Evolutionary conservation across 768 basidiomycete genomes (phyloP).

Genomic region (Mycena albidolilacea): DNA sequence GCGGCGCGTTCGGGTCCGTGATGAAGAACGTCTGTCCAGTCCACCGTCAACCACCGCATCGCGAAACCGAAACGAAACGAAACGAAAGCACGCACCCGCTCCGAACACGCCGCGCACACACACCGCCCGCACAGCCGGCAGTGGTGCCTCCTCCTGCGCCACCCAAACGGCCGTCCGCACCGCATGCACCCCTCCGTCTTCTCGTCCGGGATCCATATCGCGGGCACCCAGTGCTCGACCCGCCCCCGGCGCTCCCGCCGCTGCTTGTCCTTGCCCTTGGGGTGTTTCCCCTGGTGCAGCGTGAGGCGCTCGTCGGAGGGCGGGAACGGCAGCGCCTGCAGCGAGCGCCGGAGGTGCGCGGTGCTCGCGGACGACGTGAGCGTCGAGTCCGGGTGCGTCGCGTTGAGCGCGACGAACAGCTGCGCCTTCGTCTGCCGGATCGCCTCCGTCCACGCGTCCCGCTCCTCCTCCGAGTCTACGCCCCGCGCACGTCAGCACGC

Average conservation of each 20-base stretch:
- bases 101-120: constrained; percentile 89
- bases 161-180: constrained; percentile 83
- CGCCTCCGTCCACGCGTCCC: constrained; percentile 75
- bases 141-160: constrained; percentile 86
- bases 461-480: constrained; percentile 67
- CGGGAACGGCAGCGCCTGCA: constrained; percentile 81
- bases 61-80: too few species aligned
- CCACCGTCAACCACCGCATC: background rate
- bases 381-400: constrained; percentile 85
- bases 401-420: constrained; percentile 77
- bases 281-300: constrained; percentile 30
- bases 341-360: constrained; percentile 78
- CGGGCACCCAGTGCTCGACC: constrained; percentile 90
- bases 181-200: constrained; percentile 90
- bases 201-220: constrained; percentile 93
- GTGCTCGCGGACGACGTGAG: constrained; percentile 84
- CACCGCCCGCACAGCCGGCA: constrained; percentile 90
- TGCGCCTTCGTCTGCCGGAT: constrained; percentile 81
- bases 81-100: constrained; percentile 65
- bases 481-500: background rate
- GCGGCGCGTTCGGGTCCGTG: constrained; percentile 65
- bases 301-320: constrained; percentile 65
- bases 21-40: constrained; percentile 86
- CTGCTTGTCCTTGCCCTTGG: constrained; percentile 41
- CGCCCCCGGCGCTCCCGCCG: constrained; percentile 58